Percentiles rank a stretch among this genome's conserved stretches.
Evolutionary conservation across 129 eudicot genomes (phyloP).

Genomic region (Flaveria linearis): DNA sequence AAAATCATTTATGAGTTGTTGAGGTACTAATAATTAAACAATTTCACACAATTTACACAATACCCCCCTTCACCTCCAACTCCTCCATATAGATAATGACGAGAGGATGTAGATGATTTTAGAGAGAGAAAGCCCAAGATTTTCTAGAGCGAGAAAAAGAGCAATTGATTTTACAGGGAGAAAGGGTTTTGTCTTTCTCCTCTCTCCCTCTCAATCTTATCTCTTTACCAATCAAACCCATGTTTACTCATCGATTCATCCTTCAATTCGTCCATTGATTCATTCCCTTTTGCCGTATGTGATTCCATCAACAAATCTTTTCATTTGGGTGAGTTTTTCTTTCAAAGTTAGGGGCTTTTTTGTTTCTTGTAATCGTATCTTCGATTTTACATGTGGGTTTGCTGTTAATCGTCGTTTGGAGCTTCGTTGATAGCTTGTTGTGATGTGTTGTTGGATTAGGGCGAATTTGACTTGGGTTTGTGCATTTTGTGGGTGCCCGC

Average conservation of each 20-base stretch:
- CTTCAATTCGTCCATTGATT: slow-evolving; percentile 13
- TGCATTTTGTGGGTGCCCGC: slow-evolving; percentile 5
- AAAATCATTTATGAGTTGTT: neutral
- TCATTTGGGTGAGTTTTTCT: slow-evolving; percentile 25
- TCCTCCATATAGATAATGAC: slow-evolving; percentile 39
- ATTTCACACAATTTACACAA: slow-evolving; percentile 23
- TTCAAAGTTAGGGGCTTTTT: neutral
- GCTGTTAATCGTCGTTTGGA: neutral
- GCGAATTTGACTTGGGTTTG: neutral
- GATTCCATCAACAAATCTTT: slow-evolving; percentile 19
- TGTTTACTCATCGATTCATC: neutral
- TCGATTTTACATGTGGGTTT: no score
- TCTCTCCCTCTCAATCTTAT: slow-evolving; percentile 34
- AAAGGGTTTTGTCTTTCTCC: slow-evolving; percentile 39
- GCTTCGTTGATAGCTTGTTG: slow-evolving; percentile 20
- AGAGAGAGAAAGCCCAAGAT: slow-evolving; percentile 41
- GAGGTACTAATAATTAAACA: neutral
- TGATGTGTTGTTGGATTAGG: neutral
- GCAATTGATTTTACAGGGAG: slow-evolving; percentile 24
- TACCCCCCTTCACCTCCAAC: slow-evolving; percentile 18
- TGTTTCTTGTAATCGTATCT: neutral
- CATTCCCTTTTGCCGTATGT: slow-evolving; percentile 15
- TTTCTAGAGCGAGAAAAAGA: slow-evolving; percentile 38
- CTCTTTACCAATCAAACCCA: neutral
- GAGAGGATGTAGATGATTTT: slow-evolving; percentile 24